A percentile compares a stretch with the other conserved stretches of the same genome.
Evolutionary conservation across 2,329 filamentous ascomycete genomes (phyloP).

Genomic region (Salinomyces thailandicus): DNA sequence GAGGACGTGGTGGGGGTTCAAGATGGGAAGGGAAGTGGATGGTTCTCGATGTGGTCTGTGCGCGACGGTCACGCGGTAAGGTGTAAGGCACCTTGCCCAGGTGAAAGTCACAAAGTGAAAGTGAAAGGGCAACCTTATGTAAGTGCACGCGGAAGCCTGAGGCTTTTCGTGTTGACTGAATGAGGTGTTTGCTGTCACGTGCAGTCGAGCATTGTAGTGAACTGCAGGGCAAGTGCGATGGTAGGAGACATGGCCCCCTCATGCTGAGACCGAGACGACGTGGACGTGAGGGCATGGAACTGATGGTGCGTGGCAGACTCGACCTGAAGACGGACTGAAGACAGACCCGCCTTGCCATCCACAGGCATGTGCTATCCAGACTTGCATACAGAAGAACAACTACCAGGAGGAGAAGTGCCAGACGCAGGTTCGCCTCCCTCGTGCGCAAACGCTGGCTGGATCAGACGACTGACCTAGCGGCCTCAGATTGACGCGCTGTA

Average conservation of each 20-base stretch:
- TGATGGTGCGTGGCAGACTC: constrained; percentile 4
- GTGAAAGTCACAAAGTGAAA: no score
- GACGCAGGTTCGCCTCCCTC: constrained; percentile 30
- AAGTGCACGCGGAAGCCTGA: no score
- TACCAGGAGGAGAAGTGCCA: constrained; percentile 82
- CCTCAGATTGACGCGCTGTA: constrained; percentile 73
- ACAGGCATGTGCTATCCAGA: constrained; percentile 83
- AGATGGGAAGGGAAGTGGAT: no score
- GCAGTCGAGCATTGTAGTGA: no score
- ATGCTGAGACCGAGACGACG: no score
- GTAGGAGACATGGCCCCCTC: no score
- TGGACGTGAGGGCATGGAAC: no score
- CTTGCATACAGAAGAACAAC: constrained; percentile 68
- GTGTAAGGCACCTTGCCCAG: no score
- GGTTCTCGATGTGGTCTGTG: not conserved
- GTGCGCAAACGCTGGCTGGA: not conserved
- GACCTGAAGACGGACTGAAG: constrained; percentile 57
- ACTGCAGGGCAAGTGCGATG: no score
- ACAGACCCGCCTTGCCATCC: constrained; percentile 75
- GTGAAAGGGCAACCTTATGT: no score
- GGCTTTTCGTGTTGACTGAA: no score
- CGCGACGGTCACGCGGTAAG: not conserved
- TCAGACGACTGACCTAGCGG: constrained; percentile 1
- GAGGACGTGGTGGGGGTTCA: not conserved
- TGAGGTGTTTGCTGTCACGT: no score